phyloP scores from a whole-genome alignment of 2,329 filamentous ascomycete species.

The Sarocladium oryzae region DNA sequence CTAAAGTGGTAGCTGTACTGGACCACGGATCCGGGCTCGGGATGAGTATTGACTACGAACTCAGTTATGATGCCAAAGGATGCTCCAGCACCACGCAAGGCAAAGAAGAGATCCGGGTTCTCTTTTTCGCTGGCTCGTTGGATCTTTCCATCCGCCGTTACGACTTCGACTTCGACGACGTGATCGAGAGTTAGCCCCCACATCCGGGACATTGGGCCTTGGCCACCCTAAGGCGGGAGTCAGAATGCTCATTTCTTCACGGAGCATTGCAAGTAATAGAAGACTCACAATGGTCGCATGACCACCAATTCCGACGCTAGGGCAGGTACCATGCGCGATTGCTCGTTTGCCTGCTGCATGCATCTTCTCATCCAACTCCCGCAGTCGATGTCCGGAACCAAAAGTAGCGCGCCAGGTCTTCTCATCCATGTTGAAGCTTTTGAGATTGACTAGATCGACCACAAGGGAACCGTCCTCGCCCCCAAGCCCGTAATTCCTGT shows the following conservation, averaged over 20 bases:
- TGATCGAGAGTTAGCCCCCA: slow-evolving; percentile 53
- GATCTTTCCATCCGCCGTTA: slow-evolving; percentile 49
- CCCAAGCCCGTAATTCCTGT: slow-evolving; percentile 38
- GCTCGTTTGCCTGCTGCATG: slow-evolving; percentile 47
- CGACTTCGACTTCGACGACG: slow-evolving; percentile 47
- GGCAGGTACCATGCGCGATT: slow-evolving; percentile 54
- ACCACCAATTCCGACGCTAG: slow-evolving; percentile 51
- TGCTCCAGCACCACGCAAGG: slow-evolving; percentile 48
- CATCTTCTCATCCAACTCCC: slow-evolving; percentile 43
- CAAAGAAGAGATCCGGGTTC: slow-evolving; percentile 50
- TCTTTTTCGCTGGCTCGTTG: slow-evolving; percentile 37
- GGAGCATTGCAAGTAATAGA: neutral
- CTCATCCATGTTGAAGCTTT: slow-evolving; percentile 46
- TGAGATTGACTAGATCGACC: slow-evolving; percentile 48
- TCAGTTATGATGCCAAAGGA: slow-evolving; percentile 52
- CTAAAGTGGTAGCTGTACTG: slow-evolving; percentile 52
- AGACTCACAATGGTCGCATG: slow-evolving; percentile 48
- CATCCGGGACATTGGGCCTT: slow-evolving; percentile 52
- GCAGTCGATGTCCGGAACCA: slow-evolving; percentile 46
- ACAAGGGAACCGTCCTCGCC: slow-evolving; percentile 44
- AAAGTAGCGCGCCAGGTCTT: slow-evolving; percentile 47
- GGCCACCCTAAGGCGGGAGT: slow-evolving; percentile 38
- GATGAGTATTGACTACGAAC: slow-evolving; percentile 50
- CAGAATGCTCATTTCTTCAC: neutral
- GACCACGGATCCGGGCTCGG: slow-evolving; percentile 47